Evolutionary conservation across 495 filamentous ascomycete genomes (phyloP).

Genomic region (Cercophora newfieldiana): DNA sequence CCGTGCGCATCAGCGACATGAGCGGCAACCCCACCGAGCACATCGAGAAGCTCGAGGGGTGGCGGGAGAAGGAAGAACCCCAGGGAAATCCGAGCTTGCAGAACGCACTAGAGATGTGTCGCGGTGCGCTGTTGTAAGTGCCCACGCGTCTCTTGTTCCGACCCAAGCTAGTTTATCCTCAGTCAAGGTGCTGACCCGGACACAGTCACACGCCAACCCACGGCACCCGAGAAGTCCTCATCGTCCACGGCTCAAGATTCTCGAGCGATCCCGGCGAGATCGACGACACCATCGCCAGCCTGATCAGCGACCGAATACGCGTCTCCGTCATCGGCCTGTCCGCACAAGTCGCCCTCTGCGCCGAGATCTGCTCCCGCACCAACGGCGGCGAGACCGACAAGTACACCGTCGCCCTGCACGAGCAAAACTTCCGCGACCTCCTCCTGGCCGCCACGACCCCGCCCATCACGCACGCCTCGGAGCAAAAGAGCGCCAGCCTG

Average conservation of each 20-base stretch:
- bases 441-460: constrained; percentile 86
- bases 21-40: constrained; percentile 89
- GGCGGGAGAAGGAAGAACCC: constrained; percentile 72
- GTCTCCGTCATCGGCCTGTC: constrained; percentile 86
- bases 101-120: constrained; percentile 92
- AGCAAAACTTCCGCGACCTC: constrained; percentile 86
- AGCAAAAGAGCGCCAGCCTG: constrained; percentile 69
- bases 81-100: constrained; percentile 88
- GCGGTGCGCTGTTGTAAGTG: constrained; percentile 78
- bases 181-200: constrained; percentile 5
- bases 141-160: not conserved
- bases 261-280: constrained; percentile 94
- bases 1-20: constrained; percentile 81
- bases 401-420: constrained; percentile 85
- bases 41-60: constrained; percentile 68
- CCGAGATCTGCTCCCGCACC: constrained; percentile 80
- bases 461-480: constrained; percentile 70
- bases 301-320: constrained; percentile 78
- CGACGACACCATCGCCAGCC: constrained; percentile 76
- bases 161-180: not conserved
- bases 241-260: constrained; percentile 88
- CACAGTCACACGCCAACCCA: constrained; percentile 83
- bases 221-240: constrained; percentile 86
- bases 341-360: constrained; percentile 88
- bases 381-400: constrained; percentile 73